Conservation (phyloP, 2,329 filamentous ascomycete genomes). For the Phaeosphaeria sp. region DNA sequence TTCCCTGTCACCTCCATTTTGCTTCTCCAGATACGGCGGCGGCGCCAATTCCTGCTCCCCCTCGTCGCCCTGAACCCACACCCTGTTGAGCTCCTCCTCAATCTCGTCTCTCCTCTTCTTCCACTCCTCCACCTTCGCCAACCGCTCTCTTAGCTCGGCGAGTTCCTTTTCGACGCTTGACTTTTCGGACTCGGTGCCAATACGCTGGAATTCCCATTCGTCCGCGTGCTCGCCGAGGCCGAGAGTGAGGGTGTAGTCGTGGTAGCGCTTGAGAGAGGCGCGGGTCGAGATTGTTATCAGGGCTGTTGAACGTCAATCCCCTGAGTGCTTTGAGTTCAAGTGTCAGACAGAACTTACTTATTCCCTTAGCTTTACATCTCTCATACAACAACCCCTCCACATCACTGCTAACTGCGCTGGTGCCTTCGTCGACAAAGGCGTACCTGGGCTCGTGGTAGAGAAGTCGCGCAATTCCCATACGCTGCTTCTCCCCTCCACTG, state of each 20-base stretch:
- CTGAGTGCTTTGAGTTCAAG: too few species aligned
- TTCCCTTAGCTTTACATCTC: conserved; percentile 88
- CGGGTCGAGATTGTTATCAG: conserved; percentile 95
- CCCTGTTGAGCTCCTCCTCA: conserved; percentile 75
- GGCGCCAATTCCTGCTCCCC: conserved; percentile 46
- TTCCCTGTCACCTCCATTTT: background rate
- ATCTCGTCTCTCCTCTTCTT: conserved; percentile 80
- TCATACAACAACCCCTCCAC: conserved; percentile 95
- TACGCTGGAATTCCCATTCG: conserved; percentile 91
- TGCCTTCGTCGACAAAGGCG: conserved; percentile 94
- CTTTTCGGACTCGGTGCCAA: conserved; percentile 93
- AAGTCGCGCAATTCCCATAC: conserved; percentile 87
- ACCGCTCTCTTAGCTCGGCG: conserved; percentile 78
- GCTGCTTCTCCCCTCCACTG: conserved; percentile 96
- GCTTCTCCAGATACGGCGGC: conserved; percentile 42
- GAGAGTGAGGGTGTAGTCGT: conserved; percentile 87
- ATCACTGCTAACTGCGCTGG: conserved; percentile 90
- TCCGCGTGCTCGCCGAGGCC: conserved; percentile 82
- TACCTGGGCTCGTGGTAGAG: conserved; percentile 95
- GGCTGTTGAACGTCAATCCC: conserved; percentile 58
- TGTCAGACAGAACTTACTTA: conserved; percentile 83
- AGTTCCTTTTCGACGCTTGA: conserved; percentile 91
- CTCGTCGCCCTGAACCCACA: conserved; percentile 60
- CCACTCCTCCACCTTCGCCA: conserved; percentile 85
- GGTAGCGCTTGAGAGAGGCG: conserved; percentile 93